phyloP scores from a whole-genome alignment of 345 rosid species.

The Viola odorata region DNA sequence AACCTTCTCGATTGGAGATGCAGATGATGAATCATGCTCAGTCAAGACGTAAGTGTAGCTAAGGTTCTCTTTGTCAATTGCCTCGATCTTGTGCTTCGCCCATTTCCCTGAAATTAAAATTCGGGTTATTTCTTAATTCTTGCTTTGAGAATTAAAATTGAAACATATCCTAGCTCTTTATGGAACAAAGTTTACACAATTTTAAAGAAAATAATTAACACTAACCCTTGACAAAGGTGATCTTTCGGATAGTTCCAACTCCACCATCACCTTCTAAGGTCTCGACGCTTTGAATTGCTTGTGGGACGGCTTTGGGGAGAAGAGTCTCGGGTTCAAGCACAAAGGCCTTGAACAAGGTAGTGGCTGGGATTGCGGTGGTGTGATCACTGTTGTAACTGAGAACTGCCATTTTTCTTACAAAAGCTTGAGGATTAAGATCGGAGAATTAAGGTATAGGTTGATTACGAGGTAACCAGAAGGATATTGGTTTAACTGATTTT shows the following conservation, averaged over 20 bases:
- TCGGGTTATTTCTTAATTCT: too few species aligned
- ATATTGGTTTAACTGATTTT: too few species aligned
- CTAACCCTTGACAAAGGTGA: not conserved
- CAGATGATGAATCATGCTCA: too few species aligned
- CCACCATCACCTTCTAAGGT: constrained; percentile 37
- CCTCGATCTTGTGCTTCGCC: constrained; percentile 4
- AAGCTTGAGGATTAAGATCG: not conserved
- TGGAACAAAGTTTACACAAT: too few species aligned
- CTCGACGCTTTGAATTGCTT: constrained; percentile 22
- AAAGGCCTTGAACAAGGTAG: constrained; percentile 1
- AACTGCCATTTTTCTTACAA: constrained; percentile 16
- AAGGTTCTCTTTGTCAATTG: too few species aligned
- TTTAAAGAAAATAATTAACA: not conserved
- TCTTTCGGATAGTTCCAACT: not conserved
- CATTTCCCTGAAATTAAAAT: too few species aligned
- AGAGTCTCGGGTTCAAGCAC: constrained; percentile 17
- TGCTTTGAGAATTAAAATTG: too few species aligned
- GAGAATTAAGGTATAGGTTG: not conserved
- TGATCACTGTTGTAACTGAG: constrained; percentile 18
- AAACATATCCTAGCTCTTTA: too few species aligned
- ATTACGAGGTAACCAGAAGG: too few species aligned
- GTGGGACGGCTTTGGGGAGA: constrained; percentile 33
- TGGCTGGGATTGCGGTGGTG: not conserved
- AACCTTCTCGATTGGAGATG: too few species aligned
- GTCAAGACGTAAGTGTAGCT: too few species aligned